Evolutionary conservation across 495 filamentous ascomycete species (phyloP).

Genomic region (Cercophora samala): DNA sequence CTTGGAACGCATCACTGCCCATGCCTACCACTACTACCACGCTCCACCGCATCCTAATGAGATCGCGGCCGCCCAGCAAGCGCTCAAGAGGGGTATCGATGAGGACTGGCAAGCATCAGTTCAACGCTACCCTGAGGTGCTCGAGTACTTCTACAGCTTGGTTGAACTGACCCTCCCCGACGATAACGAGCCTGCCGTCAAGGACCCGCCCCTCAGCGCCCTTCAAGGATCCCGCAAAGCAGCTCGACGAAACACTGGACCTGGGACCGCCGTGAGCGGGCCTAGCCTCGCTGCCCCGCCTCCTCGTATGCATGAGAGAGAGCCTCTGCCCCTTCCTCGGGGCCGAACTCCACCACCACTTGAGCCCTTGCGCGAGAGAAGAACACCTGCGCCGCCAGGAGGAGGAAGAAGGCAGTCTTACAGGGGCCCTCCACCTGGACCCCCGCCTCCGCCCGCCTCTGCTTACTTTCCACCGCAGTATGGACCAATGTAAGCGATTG

Average conservation of each 20-base stretch:
- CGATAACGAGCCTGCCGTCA: conserved; percentile 51
- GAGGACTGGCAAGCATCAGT: conserved; percentile 69
- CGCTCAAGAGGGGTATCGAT: conserved; percentile 65
- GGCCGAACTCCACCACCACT: conserved; percentile 35
- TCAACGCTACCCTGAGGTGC: conserved; percentile 67
- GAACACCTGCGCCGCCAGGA: conserved; percentile 32
- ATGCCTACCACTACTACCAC: conserved; percentile 56
- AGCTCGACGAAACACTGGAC: conserved; percentile 30
- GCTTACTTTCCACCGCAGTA: conserved; percentile 26
- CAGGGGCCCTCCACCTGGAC: conserved; percentile 26
- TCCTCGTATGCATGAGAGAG: conserved; percentile 20
- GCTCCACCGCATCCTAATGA: conserved; percentile 54
- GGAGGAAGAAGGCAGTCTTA: conserved; percentile 26
- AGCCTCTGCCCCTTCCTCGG: conserved; percentile 23
- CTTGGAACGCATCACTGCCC: conserved; percentile 55
- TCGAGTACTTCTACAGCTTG: conserved; percentile 68
- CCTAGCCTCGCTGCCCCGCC: conserved; percentile 24
- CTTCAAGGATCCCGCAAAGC: conserved; percentile 44
- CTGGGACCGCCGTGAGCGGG: conserved; percentile 35
- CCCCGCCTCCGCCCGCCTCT: conserved; percentile 28
- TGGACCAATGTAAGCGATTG: background rate
- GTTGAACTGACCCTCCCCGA: conserved; percentile 58
- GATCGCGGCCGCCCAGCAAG: conserved; percentile 54
- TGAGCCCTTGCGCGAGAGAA: conserved; percentile 32
- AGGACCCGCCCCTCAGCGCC: conserved; percentile 55